Conservation (phyloP, 163 green algal species). For the Chloroidium sp. region DNA sequence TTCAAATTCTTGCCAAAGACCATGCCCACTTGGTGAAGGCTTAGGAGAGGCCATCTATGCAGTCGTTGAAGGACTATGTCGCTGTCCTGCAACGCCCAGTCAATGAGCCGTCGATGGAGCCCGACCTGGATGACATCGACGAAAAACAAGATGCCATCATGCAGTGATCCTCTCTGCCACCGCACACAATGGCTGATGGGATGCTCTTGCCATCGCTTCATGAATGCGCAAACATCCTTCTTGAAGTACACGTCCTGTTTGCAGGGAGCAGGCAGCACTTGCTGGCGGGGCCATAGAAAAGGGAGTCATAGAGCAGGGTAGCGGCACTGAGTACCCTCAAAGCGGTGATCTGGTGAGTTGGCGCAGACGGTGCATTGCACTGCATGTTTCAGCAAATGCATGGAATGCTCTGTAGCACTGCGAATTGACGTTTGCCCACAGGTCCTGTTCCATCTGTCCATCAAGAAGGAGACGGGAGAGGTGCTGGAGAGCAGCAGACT, state of each 20-base stretch:
- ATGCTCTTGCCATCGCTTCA: background rate
- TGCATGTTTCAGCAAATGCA: background rate
- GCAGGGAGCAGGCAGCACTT: background rate
- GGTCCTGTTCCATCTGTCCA: slow-evolving; percentile 58
- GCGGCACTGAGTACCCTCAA: background rate
- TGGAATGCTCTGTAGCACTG: background rate
- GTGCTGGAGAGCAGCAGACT: slow-evolving; percentile 43
- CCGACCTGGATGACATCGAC: slow-evolving; percentile 38
- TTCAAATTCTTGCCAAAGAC: no score
- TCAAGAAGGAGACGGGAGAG: slow-evolving; percentile 23
- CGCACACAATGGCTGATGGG: background rate
- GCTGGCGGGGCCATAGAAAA: background rate
- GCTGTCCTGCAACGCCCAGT: background rate
- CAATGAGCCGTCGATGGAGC: slow-evolving; percentile 16
- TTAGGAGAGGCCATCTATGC: background rate
- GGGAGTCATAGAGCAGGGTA: background rate
- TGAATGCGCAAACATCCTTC: background rate
- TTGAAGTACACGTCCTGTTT: background rate
- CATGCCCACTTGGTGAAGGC: no score
- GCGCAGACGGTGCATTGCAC: background rate
- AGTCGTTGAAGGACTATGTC: background rate
- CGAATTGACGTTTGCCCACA: slow-evolving; percentile 12
- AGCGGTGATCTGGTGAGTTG: background rate
- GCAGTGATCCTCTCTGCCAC: no score
- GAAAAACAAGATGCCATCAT: slow-evolving; percentile 15